phyloP scores from a whole-genome alignment of 2,329 filamentous ascomycete species.

The Lasiodiplodia sp. region DNA sequence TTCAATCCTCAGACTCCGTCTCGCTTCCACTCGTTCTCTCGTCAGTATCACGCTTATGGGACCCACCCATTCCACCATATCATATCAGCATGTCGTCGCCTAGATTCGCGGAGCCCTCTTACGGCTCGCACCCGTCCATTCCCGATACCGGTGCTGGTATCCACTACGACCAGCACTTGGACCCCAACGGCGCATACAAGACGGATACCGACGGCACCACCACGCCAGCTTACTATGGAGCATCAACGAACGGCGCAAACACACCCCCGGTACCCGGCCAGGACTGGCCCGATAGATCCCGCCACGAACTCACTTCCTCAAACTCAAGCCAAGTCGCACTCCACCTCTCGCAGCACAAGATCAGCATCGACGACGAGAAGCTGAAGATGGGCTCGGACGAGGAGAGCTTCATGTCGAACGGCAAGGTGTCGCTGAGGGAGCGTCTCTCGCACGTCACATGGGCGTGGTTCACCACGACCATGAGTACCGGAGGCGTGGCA shows the following conservation, averaged over 20 bases:
- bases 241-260: conserved; percentile 13
- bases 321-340: conserved; percentile 21
- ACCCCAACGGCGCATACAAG: background rate
- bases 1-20: conserved; percentile 8
- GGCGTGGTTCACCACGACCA: conserved; percentile 57
- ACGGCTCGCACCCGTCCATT: background rate
- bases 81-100: conserved; percentile 1
- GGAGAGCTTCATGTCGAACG: background rate
- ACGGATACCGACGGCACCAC: conserved; percentile 7
- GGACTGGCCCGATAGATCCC: conserved; percentile 16
- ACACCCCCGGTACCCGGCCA: background rate
- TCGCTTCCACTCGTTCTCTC: conserved; percentile 11
- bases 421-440: conserved; percentile 31
- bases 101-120: background rate
- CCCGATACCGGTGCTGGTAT: conserved; percentile 3
- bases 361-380: conserved; percentile 17
- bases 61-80: conserved; percentile 2
- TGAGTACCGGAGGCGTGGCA: conserved; percentile 57
- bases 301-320: conserved; percentile 7
- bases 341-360: conserved; percentile 3
- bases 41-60: conserved; percentile 14
- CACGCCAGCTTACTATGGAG: conserved; percentile 18
- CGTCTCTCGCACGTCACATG: conserved; percentile 53
- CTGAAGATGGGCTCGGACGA: background rate
- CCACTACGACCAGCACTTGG: background rate